A percentile compares a stretch with the other conserved stretches of the same genome.
phyloP scores from a whole-genome alignment of 176 grass and related monocot species.

The Oryza longistaminata region DNA sequence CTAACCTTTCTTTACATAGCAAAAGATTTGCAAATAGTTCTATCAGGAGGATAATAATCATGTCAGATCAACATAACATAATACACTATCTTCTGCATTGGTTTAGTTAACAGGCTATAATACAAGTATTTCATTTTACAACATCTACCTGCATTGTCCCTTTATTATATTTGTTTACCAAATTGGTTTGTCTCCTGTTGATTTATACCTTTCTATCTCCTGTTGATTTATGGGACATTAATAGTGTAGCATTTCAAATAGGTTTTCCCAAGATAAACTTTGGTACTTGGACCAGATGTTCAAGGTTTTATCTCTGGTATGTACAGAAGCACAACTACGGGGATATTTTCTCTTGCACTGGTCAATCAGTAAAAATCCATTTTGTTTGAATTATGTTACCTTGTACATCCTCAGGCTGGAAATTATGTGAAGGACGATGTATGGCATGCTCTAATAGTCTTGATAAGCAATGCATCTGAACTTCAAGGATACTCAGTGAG shows the following conservation, averaged over 20 bases:
- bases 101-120: slow-evolving; percentile 20
- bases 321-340: slow-evolving; percentile 35
- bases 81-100: background rate
- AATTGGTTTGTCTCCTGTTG: slow-evolving; percentile 24
- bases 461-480: slow-evolving; percentile 90
- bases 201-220: background rate
- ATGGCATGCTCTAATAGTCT: slow-evolving; percentile 89
- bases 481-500: slow-evolving; percentile 99
- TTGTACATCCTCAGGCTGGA: slow-evolving; percentile 61
- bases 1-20: slow-evolving; percentile 8
- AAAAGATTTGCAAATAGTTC: background rate
- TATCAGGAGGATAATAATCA: slow-evolving; percentile 10
- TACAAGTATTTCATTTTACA: background rate
- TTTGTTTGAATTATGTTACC: slow-evolving; percentile 10
- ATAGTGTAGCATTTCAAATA: slow-evolving; percentile 45
- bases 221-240: slow-evolving; percentile 31
- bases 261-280: slow-evolving; percentile 93
- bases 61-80: slow-evolving; percentile 8
- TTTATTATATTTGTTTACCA: background rate
- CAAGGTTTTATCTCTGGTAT: slow-evolving; percentile 94
- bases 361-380: background rate
- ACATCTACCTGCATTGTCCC: background rate
- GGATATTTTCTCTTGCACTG: background rate
- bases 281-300: slow-evolving; percentile 99
- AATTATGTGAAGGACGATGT: slow-evolving; percentile 96